A percentile compares a stretch with the other conserved stretches of the same genome.
Evolutionary conservation across 345 rosid species (phyloP).

Genomic region (Leavenworthia alabamica): DNA sequence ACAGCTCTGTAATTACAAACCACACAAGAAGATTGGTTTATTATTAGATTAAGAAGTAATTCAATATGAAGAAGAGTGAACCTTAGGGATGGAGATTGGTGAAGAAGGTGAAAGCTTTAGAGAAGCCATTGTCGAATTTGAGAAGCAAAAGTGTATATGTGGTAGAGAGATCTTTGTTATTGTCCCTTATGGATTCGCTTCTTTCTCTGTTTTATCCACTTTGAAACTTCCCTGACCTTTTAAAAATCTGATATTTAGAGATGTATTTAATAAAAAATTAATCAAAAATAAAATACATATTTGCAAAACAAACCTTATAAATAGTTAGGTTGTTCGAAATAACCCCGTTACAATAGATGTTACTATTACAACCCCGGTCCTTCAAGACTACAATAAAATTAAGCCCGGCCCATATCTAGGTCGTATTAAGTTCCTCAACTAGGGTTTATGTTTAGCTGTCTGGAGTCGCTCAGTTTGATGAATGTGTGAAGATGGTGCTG

Average conservation of each 20-base stretch:
- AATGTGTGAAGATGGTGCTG: slow-evolving; percentile 51
- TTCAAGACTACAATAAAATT: background rate
- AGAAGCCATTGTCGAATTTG: slow-evolving; percentile 53
- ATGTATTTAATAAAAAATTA: background rate
- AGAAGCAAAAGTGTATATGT: slow-evolving; percentile 14
- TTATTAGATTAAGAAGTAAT: slow-evolving; percentile 1
- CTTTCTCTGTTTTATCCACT: slow-evolving; percentile 26
- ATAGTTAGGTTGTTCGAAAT: background rate
- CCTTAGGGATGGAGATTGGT: slow-evolving; percentile 59
- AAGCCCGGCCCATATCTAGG: slow-evolving; percentile 5
- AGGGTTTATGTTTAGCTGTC: slow-evolving; percentile 17
- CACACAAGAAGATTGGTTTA: slow-evolving; percentile 9
- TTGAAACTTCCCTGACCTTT: slow-evolving; percentile 27
- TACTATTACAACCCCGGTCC: background rate
- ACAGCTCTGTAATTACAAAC: slow-evolving; percentile 35
- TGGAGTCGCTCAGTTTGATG: background rate
- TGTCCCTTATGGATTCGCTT: slow-evolving; percentile 15
- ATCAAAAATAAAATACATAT: background rate
- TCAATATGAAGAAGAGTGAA: slow-evolving; percentile 12
- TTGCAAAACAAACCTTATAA: background rate
- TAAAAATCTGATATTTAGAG: slow-evolving; percentile 2
- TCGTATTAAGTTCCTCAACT: background rate
- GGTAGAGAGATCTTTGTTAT: slow-evolving; percentile 8
- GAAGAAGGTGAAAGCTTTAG: slow-evolving; percentile 52
- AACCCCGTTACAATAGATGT: background rate